These are phyloP conservation scores for Populus euphratica DNA, from an alignment of 345 rosid species.

Conservation along the genomic window DNA sequence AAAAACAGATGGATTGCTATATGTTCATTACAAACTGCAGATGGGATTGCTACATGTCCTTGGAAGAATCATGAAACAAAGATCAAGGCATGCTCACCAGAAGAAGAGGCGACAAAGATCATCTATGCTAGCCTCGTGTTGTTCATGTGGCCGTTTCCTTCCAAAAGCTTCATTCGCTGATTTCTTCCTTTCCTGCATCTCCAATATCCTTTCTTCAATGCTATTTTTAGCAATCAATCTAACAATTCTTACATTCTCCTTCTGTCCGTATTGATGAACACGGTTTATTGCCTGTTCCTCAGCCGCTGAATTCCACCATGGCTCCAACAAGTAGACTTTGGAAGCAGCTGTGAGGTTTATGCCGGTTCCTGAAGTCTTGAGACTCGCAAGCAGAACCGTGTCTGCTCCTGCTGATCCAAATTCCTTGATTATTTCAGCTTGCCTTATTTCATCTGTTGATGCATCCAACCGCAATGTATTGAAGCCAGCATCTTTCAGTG, in stretches of 20 bases:
- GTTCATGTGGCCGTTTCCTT: constrained; percentile 36
- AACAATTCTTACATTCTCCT: constrained; percentile 54
- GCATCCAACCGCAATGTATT: constrained; percentile 72
- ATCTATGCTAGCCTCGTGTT: constrained; percentile 43
- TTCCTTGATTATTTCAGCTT: constrained; percentile 59
- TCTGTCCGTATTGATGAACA: constrained; percentile 80
- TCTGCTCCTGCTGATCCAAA: constrained; percentile 38
- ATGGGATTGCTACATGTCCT: too few species aligned
- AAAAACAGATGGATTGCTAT: too few species aligned
- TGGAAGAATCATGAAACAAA: too few species aligned
- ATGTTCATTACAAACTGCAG: too few species aligned
- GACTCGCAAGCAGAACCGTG: constrained; percentile 73
- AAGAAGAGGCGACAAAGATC: constrained; percentile 64
- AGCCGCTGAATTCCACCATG: constrained; percentile 91
- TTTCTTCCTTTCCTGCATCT: constrained; percentile 71
- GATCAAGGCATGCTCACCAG: constrained; percentile 24
- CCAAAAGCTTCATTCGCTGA: constrained; percentile 65
- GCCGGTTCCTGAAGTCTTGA: constrained; percentile 69
- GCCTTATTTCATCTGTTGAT: constrained; percentile 62
- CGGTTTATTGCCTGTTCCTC: constrained; percentile 95
- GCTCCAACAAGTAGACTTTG: constrained; percentile 68
- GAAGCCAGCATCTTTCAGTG: constrained; percentile 68
- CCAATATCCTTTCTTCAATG: constrained; percentile 74
- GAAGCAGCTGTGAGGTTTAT: constrained; percentile 82
- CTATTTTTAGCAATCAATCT: constrained; percentile 72